These are phyloP conservation scores for Neopestalotiopsis rosae DNA, from an alignment of 2,329 filamentous ascomycete species.

Conservation along the genomic window DNA sequence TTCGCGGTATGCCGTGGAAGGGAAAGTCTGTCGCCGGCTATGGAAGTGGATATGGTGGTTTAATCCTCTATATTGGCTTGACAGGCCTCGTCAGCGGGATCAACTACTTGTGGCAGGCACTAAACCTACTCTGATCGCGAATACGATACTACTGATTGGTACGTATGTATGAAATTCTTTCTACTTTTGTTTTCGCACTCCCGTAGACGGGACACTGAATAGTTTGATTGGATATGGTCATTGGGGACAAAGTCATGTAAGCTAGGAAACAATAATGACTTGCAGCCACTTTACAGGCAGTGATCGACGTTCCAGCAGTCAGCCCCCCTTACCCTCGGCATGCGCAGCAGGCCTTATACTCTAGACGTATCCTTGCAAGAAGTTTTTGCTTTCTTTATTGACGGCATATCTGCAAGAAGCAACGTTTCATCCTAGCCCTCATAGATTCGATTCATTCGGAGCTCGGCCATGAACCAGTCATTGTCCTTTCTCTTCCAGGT, in stretches of 20 bases:
- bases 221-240: no score
- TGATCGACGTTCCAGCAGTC: no score
- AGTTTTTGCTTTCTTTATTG: not conserved
- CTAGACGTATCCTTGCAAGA: not conserved
- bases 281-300: no score
- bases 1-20: constrained; percentile 50
- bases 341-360: no score
- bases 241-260: no score
- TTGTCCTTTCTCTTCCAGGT: constrained; percentile 10
- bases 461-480: constrained; percentile 12
- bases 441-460: constrained; percentile 8
- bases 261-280: no score
- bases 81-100: constrained; percentile 51
- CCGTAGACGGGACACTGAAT: not conserved
- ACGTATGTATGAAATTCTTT: not conserved
- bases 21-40: constrained; percentile 46
- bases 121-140: not conserved
- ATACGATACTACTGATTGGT: not conserved
- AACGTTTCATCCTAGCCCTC: not conserved
- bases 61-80: constrained; percentile 59
- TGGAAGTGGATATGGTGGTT: constrained; percentile 52
- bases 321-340: no score
- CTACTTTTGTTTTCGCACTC: not conserved
- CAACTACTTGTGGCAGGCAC: constrained; percentile 43
- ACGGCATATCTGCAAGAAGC: not conserved